Conservation (phyloP, 768 basidiomycete species). For the Leccinum subtestaceum region DNA sequence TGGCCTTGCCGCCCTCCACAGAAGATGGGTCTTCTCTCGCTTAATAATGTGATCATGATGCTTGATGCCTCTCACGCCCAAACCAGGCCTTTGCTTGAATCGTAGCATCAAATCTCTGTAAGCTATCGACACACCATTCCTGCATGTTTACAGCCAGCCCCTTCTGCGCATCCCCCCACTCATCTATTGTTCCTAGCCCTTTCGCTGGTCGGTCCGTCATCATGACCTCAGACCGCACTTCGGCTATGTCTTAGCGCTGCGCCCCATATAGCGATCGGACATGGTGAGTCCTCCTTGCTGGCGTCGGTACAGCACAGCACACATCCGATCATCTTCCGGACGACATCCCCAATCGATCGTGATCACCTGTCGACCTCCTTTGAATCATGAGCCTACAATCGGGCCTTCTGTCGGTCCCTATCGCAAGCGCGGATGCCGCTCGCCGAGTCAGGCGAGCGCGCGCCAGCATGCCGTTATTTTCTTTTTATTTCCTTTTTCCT, state of each 20-base stretch:
- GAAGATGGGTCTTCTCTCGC: slow-evolving; percentile 11
- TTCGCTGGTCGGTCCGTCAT: not conserved
- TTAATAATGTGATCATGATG: not conserved
- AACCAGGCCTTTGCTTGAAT: not conserved
- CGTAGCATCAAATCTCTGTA: slow-evolving; percentile 9
- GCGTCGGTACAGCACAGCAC: not conserved
- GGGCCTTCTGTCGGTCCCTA: not conserved
- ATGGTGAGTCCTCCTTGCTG: not conserved
- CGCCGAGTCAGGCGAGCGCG: not conserved
- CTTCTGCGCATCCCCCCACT: not conserved
- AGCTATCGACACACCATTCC: slow-evolving; percentile 19
- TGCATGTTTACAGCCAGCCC: slow-evolving; percentile 19
- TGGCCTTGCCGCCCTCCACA: slow-evolving; percentile 1
- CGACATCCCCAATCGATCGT: not conserved
- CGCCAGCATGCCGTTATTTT: slow-evolving; percentile 11
- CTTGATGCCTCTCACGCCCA: slow-evolving; percentile 14
- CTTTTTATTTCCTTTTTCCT: not conserved
- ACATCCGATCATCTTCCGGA: slow-evolving; percentile 1
- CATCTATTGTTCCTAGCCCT: not conserved
- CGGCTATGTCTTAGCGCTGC: not conserved
- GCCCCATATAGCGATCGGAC: not conserved
- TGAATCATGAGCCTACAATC: slow-evolving; percentile 1
- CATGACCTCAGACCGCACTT: slow-evolving; percentile 2
- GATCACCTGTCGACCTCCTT: slow-evolving; percentile 4
- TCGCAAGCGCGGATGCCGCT: slow-evolving; percentile 3